These are phyloP conservation scores for Daldinia concentrica DNA, from an alignment of 495 filamentous ascomycete genomes.

Conservation along the genomic window DNA sequence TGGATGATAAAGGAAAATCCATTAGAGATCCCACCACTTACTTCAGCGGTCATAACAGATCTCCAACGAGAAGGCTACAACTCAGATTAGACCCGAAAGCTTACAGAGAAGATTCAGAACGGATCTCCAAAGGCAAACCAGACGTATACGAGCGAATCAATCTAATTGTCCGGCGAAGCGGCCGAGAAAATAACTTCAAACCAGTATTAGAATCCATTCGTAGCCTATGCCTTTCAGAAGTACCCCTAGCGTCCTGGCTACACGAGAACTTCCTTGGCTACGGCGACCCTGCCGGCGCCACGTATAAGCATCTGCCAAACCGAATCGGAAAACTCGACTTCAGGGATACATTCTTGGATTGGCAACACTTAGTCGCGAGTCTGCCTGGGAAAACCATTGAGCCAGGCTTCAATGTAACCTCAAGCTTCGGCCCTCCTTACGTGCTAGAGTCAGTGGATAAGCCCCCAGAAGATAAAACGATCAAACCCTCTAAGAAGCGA, in stretches of 20 bases:
- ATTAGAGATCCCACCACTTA: conserved; percentile 67
- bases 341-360: conserved; percentile 92
- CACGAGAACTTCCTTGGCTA: conserved; percentile 97
- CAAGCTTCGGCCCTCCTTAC: conserved; percentile 88
- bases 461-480: conserved; percentile 52
- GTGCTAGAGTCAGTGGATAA: conserved; percentile 72
- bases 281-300: conserved; percentile 88
- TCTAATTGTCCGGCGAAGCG: conserved; percentile 81
- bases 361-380: conserved; percentile 91
- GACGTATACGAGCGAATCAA: conserved; percentile 90
- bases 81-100: conserved; percentile 81
- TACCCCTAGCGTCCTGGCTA: conserved; percentile 89
- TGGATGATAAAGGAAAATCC: conserved; percentile 85
- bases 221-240: conserved; percentile 83
- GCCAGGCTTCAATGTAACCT: conserved; percentile 71
- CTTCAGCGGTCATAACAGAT: conserved; percentile 54
- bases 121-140: conserved; percentile 67
- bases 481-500: conserved; percentile 79
- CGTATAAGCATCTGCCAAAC: conserved; percentile 84
- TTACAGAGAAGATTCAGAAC: conserved; percentile 81
- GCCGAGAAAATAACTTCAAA: conserved; percentile 97
- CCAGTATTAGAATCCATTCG: conserved; percentile 91
- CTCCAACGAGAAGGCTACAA: conserved; percentile 72
- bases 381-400: conserved; percentile 86
- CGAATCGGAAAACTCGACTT: conserved; percentile 82